Evolutionary conservation across 805 yeast genomes (phyloP).

Genomic region (Ogataea naganishii): DNA sequence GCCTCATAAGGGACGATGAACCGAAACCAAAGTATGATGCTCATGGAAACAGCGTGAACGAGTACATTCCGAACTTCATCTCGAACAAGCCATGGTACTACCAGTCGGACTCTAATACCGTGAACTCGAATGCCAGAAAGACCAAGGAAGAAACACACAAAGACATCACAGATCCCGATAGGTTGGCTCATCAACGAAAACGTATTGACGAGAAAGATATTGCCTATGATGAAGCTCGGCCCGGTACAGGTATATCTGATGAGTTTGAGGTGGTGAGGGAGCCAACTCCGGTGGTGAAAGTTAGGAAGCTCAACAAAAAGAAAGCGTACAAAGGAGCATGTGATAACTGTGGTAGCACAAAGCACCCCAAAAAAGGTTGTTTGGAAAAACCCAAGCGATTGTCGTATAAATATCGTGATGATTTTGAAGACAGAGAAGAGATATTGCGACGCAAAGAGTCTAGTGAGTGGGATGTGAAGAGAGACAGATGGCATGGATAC

Average conservation of each 20-base stretch:
- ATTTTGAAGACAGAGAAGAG: constrained; percentile 7
- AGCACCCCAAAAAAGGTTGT: constrained; percentile 46
- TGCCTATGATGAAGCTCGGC: constrained; percentile 40
- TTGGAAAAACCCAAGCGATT: constrained; percentile 45
- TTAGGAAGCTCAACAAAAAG: constrained; percentile 3
- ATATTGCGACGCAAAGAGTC: constrained; percentile 16
- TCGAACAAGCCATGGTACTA: constrained; percentile 33
- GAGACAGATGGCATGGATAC: constrained; percentile 81
- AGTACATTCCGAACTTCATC: constrained; percentile 31
- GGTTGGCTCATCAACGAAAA: constrained; percentile 50
- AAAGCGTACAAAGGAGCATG: constrained; percentile 30
- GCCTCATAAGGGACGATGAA: too few relatives aligned
- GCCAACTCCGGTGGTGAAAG: constrained; percentile 5
- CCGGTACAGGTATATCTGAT: constrained; percentile 52
- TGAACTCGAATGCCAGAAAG: constrained; percentile 19
- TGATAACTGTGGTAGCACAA: constrained; percentile 48
- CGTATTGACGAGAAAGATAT: constrained; percentile 31
- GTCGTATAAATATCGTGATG: constrained; percentile 21
- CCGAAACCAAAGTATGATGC: constrained; percentile 21
- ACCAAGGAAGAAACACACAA: constrained; percentile 15
- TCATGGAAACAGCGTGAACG: constrained; percentile 26
- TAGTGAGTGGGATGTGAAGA: constrained; percentile 55
- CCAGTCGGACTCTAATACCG: constrained; percentile 14
- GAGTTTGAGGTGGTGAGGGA: constrained; percentile 19
- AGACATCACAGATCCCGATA: constrained; percentile 26